Conservation (phyloP, 2,329 filamentous ascomycete species). For the Madurella mycetomatis region DNA sequence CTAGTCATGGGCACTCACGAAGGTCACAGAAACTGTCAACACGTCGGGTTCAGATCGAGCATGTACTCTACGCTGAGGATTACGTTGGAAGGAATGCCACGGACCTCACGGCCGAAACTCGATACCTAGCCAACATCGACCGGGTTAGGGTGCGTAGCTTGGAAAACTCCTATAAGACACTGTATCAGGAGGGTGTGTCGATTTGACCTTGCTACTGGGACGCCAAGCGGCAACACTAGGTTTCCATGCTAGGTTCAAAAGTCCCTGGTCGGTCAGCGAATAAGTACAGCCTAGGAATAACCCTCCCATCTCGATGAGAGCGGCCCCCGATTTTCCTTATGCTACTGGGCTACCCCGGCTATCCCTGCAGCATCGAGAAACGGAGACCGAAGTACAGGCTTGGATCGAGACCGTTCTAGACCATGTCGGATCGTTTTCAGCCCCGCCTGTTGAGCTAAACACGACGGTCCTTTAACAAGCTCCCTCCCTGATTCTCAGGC, state of each 20-base stretch:
- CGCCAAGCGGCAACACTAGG: neutral
- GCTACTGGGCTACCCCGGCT: too few species aligned
- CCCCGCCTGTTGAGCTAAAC: neutral
- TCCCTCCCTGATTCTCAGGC: too few species aligned
- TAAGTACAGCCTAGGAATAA: conserved; percentile 5
- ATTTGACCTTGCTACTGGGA: conserved; percentile 28
- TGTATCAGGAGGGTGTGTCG: conserved; percentile 24
- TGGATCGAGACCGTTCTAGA: conserved; percentile 4
- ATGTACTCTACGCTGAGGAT: conserved; percentile 28
- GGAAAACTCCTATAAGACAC: conserved; percentile 13
- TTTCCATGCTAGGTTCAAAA: conserved; percentile 17
- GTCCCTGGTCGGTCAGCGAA: neutral
- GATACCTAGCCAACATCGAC: conserved; percentile 30
- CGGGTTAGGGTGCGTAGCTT: conserved; percentile 15
- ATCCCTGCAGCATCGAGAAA: neutral
- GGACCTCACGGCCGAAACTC: conserved; percentile 24
- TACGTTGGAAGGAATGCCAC: conserved; percentile 8
- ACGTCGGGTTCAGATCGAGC: conserved; percentile 6
- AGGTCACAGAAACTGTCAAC: conserved; percentile 8
- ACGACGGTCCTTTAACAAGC: neutral
- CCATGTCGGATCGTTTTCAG: neutral
- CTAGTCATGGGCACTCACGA: neutral
- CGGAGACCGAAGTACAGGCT: neutral
- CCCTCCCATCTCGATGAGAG: conserved; percentile 2
- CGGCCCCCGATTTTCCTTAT: neutral